Percentiles rank a stretch among this genome's conserved stretches.
Conservation (phyloP, 2,329 filamentous ascomycete genomes). For the Phyllosticta paracitricarpa region DNA sequence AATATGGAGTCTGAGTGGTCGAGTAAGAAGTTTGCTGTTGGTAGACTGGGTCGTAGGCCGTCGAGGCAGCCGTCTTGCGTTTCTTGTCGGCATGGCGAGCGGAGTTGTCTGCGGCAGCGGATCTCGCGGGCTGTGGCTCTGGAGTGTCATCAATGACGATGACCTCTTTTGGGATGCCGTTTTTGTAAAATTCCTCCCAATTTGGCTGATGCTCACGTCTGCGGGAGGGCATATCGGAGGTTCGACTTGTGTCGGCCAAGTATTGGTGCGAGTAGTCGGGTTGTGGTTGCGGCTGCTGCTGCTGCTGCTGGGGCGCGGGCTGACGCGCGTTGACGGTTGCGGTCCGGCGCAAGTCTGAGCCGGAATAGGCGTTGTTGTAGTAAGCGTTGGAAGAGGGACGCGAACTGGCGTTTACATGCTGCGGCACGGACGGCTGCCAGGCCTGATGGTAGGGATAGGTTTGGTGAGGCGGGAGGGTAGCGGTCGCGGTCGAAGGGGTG, state of each 20-base stretch:
- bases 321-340: constrained; percentile 13
- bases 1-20: constrained; percentile 60
- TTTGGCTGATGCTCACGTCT: constrained; percentile 23
- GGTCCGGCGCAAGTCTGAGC: constrained; percentile 14
- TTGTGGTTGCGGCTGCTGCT: background rate
- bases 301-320: background rate
- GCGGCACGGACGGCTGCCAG: constrained; percentile 11
- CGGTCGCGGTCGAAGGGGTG: constrained; percentile 35
- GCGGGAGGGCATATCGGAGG: constrained; percentile 6
- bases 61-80: constrained; percentile 55
- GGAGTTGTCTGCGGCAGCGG: constrained; percentile 26
- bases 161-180: constrained; percentile 39
- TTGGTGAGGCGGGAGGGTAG: constrained; percentile 21
- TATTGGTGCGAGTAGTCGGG: background rate
- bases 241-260: constrained; percentile 3
- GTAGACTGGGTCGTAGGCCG: constrained; percentile 59
- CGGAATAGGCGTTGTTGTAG: constrained; percentile 17
- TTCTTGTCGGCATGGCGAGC: constrained; percentile 58
- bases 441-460: constrained; percentile 15
- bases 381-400: constrained; percentile 11
- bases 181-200: constrained; percentile 35
- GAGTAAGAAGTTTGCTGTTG: constrained; percentile 61
- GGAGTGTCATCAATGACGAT: constrained; percentile 43
- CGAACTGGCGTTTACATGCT: constrained; percentile 14
- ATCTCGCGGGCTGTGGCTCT: constrained; percentile 17